Base-by-base conservation (phyloP, 2,329 filamentous ascomycete genomes). In the Aotearoamyces nothofagi region DNA sequence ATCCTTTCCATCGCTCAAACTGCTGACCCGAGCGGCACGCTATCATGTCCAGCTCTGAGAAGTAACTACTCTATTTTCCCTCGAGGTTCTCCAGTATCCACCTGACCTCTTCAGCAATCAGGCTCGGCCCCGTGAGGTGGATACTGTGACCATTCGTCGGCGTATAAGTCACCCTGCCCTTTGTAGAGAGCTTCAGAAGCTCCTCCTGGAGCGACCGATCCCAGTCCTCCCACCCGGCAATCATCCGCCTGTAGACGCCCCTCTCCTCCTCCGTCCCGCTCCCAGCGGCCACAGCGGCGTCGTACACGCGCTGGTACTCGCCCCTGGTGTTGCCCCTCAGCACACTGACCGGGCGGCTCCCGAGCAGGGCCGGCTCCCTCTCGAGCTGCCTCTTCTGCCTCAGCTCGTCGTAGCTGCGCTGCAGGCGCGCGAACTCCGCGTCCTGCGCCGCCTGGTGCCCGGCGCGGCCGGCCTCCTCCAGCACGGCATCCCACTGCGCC, bases 141-240 rank as follows among this genome's bases (percentile, higher is more conserved):
- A 39, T 30, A 29, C 38, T 38, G 25, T 41, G 39, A 10, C 39
- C 39, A 27, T 30, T 34, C 5, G 27, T 17, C 19, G 9, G 9
- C 6, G 24, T 12, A 12, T 25, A 17, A 9, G 29, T 22, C 26
- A 31, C 37, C 2, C 34, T 17, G 16, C 20, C 17, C 2, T 26
- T 29, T 6, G n/a, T 32, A 9, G 37, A 33, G n/a, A 39, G 15
- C 13, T 12, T 24, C 26, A 38, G 17, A 4, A 30, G 13, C 17
- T 35, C 34, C 12, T 24, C 23, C n/a, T 36, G 31, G 20, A 19
- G 29, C 15, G n/a, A n/a, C 11, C 27, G 14, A 22, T 30, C 30
- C n/a, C 15, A 26, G n/a, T 34, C 30, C 8, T 24, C 24, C 9
- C 17, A 29, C 5, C 16, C 23, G 3, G 9, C 15, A 4, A 35